Evolutionary conservation across 306 rosid species (phyloP).

Genomic region (Fragaria ananassa): DNA sequence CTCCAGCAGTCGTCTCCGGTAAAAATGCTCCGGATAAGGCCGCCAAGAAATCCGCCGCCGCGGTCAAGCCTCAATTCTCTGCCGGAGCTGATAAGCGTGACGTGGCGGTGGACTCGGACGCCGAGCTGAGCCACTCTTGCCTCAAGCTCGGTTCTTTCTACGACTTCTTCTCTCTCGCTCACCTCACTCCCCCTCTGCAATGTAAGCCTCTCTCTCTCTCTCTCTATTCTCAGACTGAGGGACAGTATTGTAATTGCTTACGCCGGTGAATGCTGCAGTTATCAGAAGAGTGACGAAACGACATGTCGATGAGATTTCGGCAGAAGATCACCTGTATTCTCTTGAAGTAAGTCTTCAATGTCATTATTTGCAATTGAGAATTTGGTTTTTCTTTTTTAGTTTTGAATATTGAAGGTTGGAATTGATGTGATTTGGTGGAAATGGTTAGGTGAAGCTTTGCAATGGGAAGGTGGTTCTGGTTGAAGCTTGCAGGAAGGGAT

Average conservation of each 20-base stretch:
- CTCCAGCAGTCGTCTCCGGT: slow-evolving; percentile 7
- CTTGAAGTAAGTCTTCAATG: slow-evolving; percentile 50
- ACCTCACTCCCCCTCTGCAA: slow-evolving; percentile 82
- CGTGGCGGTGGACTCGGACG: slow-evolving; percentile 43
- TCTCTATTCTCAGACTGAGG: background rate
- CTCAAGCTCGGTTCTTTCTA: slow-evolving; percentile 85
- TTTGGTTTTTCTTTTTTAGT: background rate
- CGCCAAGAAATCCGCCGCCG: slow-evolving; percentile 30
- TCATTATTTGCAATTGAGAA: background rate
- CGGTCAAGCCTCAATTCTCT: slow-evolving; percentile 31
- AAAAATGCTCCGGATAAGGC: slow-evolving; percentile 42
- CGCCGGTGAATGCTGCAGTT: slow-evolving; percentile 42
- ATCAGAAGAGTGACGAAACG: slow-evolving; percentile 59
- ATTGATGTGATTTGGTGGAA: slow-evolving; percentile 5
- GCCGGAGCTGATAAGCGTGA: slow-evolving; percentile 40
- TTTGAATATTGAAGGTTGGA: background rate
- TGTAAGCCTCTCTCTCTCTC: slow-evolving; percentile 38
- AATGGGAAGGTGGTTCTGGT: slow-evolving; percentile 85
- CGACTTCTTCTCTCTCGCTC: slow-evolving; percentile 90
- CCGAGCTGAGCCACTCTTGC: slow-evolving; percentile 67
- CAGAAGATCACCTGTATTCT: slow-evolving; percentile 69
- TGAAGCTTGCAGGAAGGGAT: slow-evolving; percentile 88
- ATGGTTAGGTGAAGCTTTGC: slow-evolving; percentile 75
- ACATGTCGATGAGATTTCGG: slow-evolving; percentile 60
- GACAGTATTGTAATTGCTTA: background rate